phyloP scores from a whole-genome alignment of 2,329 filamentous ascomycete species.

The Rutstroemia sp. region DNA sequence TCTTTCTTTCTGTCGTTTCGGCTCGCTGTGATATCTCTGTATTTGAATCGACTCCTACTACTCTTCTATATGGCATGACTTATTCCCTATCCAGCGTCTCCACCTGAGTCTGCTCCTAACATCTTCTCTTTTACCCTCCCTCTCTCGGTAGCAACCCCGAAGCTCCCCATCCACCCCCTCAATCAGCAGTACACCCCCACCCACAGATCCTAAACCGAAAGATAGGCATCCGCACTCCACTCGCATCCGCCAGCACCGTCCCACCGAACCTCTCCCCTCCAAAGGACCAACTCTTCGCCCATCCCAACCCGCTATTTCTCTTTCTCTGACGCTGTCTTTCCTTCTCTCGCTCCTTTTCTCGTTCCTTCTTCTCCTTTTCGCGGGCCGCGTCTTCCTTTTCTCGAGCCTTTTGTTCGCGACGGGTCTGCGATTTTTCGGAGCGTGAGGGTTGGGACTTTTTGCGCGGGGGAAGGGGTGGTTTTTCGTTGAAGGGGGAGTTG shows the following conservation, averaged over 20 bases:
- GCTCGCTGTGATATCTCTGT: too few species aligned
- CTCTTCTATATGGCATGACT: too few species aligned
- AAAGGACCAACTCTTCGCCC: slow-evolving; percentile 4
- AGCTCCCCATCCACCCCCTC: not conserved
- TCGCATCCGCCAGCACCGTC: not conserved
- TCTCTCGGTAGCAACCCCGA: slow-evolving; percentile 19
- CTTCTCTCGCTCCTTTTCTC: slow-evolving; percentile 11
- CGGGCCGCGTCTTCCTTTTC: not conserved
- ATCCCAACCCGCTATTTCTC: slow-evolving; percentile 1
- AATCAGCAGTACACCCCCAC: not conserved
- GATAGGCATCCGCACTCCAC: slow-evolving; percentile 1
- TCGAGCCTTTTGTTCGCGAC: not conserved
- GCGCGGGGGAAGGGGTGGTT: not conserved
- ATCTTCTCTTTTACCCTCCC: not conserved
- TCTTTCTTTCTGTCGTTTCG: too few species aligned
- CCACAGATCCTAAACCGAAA: slow-evolving; percentile 6
- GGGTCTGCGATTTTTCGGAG: not conserved
- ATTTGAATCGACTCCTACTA: too few species aligned
- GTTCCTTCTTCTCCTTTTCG: slow-evolving; percentile 8
- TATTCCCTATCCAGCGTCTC: too few species aligned
- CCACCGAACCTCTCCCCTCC: slow-evolving; percentile 3
- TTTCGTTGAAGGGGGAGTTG: not conserved
- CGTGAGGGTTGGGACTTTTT: not conserved
- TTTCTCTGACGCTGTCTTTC: slow-evolving; percentile 5
- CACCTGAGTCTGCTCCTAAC: slow-evolving; percentile 1